Conservation (phyloP, 2,329 filamentous ascomycete species). For the Claviceps lovelessii region DNA sequence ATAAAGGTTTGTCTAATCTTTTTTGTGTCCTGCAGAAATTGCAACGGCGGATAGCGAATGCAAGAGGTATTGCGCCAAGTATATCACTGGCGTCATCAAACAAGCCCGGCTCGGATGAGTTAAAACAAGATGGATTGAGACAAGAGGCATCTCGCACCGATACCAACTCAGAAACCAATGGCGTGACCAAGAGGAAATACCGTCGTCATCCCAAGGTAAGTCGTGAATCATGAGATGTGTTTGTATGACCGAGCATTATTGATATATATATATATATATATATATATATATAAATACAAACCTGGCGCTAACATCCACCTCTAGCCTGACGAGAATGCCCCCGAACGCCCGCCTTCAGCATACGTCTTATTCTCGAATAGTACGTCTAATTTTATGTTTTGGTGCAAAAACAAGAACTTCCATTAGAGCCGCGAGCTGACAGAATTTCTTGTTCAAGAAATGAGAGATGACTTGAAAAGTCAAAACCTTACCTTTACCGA, state of each 20-base stretch:
- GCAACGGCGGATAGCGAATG: conserved; percentile 69
- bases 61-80: conserved; percentile 46
- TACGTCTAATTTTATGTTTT: conserved; percentile 27
- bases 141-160: conserved; percentile 34
- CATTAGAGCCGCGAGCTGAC: not conserved
- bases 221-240: not conserved
- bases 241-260: not conserved
- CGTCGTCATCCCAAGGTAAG: conserved; percentile 59
- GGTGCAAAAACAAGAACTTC: not conserved
- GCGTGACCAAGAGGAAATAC: conserved; percentile 56
- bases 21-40: conserved; percentile 45
- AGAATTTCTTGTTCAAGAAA: conserved; percentile 35
- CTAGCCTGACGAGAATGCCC: conserved; percentile 63
- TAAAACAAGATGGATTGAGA: conserved; percentile 38
- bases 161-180: conserved; percentile 26
- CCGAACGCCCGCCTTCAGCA: conserved; percentile 65
- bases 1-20: conserved; percentile 4
- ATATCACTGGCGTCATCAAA: conserved; percentile 34
- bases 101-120: conserved; percentile 38
- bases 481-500: conserved; percentile 69
- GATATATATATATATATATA: not conserved
- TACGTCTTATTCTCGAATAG: conserved; percentile 80
- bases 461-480: conserved; percentile 63
- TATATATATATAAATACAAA: not conserved
- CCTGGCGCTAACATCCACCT: not conserved